phyloP scores from a whole-genome alignment of 2,329 filamentous ascomycete genomes.

The Exutisphaerella laricina region DNA sequence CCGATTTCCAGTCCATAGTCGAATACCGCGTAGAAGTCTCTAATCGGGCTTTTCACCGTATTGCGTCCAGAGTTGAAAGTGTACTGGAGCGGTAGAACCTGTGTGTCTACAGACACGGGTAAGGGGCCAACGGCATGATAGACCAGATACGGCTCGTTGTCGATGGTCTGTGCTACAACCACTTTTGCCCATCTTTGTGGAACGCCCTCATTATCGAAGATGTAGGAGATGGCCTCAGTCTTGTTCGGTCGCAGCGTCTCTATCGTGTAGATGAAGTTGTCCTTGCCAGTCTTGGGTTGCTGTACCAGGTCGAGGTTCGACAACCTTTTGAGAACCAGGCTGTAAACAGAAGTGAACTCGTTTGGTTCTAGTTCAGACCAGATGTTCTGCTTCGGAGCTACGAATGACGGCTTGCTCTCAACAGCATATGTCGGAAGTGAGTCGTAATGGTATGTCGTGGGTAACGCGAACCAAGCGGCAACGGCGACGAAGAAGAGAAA shows the following conservation, averaged over 20 bases:
- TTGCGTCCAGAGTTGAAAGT: slow-evolving; percentile 38
- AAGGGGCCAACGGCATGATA: slow-evolving; percentile 49
- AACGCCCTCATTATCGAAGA: slow-evolving; percentile 34
- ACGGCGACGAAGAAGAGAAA: slow-evolving; percentile 17
- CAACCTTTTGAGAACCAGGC: slow-evolving; percentile 37
- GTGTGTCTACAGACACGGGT: slow-evolving; percentile 38
- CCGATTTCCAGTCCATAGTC: slow-evolving; percentile 27
- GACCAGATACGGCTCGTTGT: slow-evolving; percentile 35
- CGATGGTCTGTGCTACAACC: slow-evolving; percentile 38
- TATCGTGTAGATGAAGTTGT: slow-evolving; percentile 28
- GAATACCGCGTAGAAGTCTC: slow-evolving; percentile 24
- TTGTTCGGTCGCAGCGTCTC: slow-evolving; percentile 47
- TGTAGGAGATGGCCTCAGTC: slow-evolving; percentile 43
- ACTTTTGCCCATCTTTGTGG: slow-evolving; percentile 45
- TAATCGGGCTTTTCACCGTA: slow-evolving; percentile 30
- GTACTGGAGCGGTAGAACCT: slow-evolving; percentile 39
- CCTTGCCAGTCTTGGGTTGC: slow-evolving; percentile 18
- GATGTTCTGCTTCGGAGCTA: slow-evolving; percentile 41
- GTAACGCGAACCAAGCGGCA: slow-evolving; percentile 14
- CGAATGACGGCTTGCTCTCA: slow-evolving; percentile 13
- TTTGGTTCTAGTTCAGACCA: slow-evolving; percentile 37
- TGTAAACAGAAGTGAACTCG: slow-evolving; percentile 38
- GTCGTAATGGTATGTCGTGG: slow-evolving; percentile 7
- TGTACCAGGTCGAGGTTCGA: slow-evolving; percentile 25
- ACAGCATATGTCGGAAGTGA: slow-evolving; percentile 2